phyloP scores from a whole-genome alignment of 2,329 filamentous ascomycete genomes.

The Colletotrichum gigasporum region DNA sequence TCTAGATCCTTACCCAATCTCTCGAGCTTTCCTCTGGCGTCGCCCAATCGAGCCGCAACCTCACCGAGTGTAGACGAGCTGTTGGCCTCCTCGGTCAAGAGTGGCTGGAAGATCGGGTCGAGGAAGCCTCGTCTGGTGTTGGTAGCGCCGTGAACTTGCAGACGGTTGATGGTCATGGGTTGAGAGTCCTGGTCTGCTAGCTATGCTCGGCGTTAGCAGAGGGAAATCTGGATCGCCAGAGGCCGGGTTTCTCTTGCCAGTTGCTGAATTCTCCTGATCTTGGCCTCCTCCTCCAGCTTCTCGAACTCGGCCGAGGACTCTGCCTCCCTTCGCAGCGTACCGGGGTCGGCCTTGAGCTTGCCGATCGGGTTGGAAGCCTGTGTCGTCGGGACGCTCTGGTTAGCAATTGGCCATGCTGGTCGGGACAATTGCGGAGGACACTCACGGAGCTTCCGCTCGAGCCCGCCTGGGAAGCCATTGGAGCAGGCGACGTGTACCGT shows the following conservation, averaged over 20 bases:
- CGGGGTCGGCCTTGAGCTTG: slow-evolving; percentile 51
- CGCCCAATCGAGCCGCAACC: slow-evolving; percentile 77
- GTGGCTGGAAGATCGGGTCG: slow-evolving; percentile 79
- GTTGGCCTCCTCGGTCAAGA: slow-evolving; percentile 75
- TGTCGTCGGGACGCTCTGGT: slow-evolving; percentile 34
- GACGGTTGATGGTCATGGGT: slow-evolving; percentile 87
- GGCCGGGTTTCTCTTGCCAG: slow-evolving; percentile 39
- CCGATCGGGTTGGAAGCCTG: slow-evolving; percentile 48
- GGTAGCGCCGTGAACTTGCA: slow-evolving; percentile 83
- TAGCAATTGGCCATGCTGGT: neutral
- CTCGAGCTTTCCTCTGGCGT: slow-evolving; percentile 77
- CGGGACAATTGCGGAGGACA: slow-evolving; percentile 3
- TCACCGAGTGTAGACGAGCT: slow-evolving; percentile 81
- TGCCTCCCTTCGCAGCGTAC: slow-evolving; percentile 49
- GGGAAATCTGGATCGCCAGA: no score
- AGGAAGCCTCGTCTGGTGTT: slow-evolving; percentile 89
- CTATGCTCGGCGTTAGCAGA: slow-evolving; percentile 22
- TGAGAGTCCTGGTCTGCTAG: slow-evolving; percentile 33
- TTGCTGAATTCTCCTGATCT: slow-evolving; percentile 48
- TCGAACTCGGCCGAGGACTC: slow-evolving; percentile 47
- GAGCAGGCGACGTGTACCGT: slow-evolving; percentile 27
- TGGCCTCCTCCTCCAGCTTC: slow-evolving; percentile 49
- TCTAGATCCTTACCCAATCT: slow-evolving; percentile 80
- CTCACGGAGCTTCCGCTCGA: slow-evolving; percentile 42
- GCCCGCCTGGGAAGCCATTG: slow-evolving; percentile 46